phyloP scores from a whole-genome alignment of 805 yeast species.

The Saturnispora mendoncae region DNA sequence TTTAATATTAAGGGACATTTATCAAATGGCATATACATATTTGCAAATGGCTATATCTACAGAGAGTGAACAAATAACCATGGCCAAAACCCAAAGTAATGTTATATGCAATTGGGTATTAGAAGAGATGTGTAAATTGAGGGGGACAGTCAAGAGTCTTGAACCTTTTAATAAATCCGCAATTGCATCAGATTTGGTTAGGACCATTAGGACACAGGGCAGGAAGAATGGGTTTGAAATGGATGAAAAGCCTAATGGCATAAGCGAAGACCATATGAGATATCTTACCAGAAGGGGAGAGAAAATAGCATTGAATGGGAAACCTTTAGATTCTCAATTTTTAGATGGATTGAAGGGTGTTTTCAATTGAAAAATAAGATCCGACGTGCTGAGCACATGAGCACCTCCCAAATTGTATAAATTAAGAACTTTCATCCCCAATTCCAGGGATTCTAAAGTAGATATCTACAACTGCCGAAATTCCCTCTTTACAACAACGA shows the following conservation, averaged over 20 bases:
- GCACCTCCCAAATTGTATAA: background rate
- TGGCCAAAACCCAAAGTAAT: slow-evolving; percentile 12
- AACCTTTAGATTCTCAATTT: background rate
- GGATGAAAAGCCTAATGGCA: background rate
- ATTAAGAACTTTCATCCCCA: too few species aligned
- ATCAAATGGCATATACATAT: slow-evolving; percentile 18
- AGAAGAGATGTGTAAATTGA: slow-evolving; percentile 14
- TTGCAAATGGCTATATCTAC: slow-evolving; percentile 13
- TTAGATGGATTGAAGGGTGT: background rate
- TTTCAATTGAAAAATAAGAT: background rate
- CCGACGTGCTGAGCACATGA: background rate
- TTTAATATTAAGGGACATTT: slow-evolving; percentile 23
- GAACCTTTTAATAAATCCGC: slow-evolving; percentile 7
- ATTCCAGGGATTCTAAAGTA: too few species aligned
- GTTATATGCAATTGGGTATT: slow-evolving; percentile 21
- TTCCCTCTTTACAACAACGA: too few species aligned
- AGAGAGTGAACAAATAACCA: slow-evolving; percentile 10
- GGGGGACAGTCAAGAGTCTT: slow-evolving; percentile 3
- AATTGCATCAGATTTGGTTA: slow-evolving; percentile 18
- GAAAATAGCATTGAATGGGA: slow-evolving; percentile 8
- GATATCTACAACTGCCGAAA: too few species aligned
- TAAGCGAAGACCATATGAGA: slow-evolving; percentile 1
- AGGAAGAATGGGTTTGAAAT: slow-evolving; percentile 14
- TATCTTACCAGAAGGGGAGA: slow-evolving; percentile 10
- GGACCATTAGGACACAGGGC: slow-evolving; percentile 13